Evolutionary conservation across 225 moss, liverwort and hornwort genomes (phyloP).

Genomic region (Marchantia paleacea): DNA sequence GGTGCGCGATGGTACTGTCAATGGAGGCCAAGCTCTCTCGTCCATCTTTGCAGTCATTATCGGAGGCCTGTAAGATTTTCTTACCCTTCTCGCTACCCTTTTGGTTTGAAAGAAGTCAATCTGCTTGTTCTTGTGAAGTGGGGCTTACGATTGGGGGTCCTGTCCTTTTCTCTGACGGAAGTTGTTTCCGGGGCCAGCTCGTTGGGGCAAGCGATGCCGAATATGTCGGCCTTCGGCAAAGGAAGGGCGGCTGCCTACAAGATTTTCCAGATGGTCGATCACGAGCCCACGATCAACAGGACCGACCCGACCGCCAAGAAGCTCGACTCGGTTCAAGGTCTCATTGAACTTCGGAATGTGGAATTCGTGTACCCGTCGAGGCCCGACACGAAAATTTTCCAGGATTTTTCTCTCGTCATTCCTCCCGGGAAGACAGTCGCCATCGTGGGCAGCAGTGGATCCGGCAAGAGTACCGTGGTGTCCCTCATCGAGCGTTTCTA

Average conservation of each 20-base stretch:
- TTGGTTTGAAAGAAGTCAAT: too few relatives aligned
- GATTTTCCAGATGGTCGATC: slow-evolving; percentile 40
- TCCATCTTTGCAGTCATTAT: slow-evolving; percentile 41
- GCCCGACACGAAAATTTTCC: slow-evolving; percentile 34
- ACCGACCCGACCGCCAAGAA: slow-evolving; percentile 25
- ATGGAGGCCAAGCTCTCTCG: slow-evolving; percentile 33
- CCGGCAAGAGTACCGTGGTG: slow-evolving; percentile 47
- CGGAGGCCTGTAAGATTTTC: slow-evolving; percentile 44
- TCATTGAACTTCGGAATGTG: slow-evolving; percentile 43
- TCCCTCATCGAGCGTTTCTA: slow-evolving; percentile 53
- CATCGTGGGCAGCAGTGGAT: slow-evolving; percentile 48
- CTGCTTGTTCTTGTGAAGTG: background rate
- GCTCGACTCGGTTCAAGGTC: slow-evolving; percentile 30
- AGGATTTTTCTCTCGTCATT: slow-evolving; percentile 37
- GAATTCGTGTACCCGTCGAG: slow-evolving; percentile 46
- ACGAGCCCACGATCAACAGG: slow-evolving; percentile 30
- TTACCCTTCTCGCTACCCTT: background rate
- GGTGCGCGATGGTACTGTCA: slow-evolving; percentile 24
- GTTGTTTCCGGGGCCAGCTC: slow-evolving; percentile 12
- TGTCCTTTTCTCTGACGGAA: background rate
- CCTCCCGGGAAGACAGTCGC: slow-evolving; percentile 46
- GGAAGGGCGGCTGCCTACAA: slow-evolving; percentile 41
- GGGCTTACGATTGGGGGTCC: background rate
- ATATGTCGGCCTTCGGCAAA: slow-evolving; percentile 38
- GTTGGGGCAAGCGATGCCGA: slow-evolving; percentile 48